Conservation (phyloP, 2,329 filamentous ascomycete genomes). For the Penicillium brevicompactum region DNA sequence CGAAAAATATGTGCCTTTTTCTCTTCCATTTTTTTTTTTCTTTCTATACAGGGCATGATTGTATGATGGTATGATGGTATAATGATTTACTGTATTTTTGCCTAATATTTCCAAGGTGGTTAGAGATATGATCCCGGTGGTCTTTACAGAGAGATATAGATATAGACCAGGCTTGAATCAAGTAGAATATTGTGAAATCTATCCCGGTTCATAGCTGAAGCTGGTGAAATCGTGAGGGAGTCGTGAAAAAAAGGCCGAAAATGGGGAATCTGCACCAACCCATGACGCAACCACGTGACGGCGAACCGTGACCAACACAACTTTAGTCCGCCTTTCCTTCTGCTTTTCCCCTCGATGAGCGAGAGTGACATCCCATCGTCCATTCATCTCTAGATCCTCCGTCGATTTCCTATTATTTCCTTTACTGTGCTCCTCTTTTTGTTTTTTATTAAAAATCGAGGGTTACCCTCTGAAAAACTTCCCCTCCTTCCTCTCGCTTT, state of each 20-base stretch:
- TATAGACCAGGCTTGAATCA: too few species aligned
- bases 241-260: neutral
- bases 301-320: conserved; percentile 25
- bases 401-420: neutral
- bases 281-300: conserved; percentile 43
- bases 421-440: neutral
- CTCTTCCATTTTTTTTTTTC: conserved; percentile 9
- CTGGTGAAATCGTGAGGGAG: too few species aligned
- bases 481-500: conserved; percentile 29
- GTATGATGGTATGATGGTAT: too few species aligned
- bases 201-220: too few species aligned
- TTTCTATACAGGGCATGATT: too few species aligned
- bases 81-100: too few species aligned
- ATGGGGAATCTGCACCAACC: conserved; percentile 27
- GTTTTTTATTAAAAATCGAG: conserved; percentile 1
- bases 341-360: conserved; percentile 28
- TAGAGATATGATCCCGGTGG: too few species aligned
- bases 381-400: conserved; percentile 17
- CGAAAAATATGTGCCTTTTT: conserved; percentile 17
- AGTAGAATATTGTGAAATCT: too few species aligned
- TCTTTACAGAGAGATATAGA: too few species aligned
- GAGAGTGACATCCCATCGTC: conserved; percentile 21
- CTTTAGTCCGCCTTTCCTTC: conserved; percentile 19
- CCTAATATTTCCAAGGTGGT: too few species aligned
- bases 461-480: conserved; percentile 15